Evolutionary conservation across 108 stramenopile species (phyloP), one percentile per base, ranked within the genome.

Genomic region (Fragilaria crotonensis): DNA sequence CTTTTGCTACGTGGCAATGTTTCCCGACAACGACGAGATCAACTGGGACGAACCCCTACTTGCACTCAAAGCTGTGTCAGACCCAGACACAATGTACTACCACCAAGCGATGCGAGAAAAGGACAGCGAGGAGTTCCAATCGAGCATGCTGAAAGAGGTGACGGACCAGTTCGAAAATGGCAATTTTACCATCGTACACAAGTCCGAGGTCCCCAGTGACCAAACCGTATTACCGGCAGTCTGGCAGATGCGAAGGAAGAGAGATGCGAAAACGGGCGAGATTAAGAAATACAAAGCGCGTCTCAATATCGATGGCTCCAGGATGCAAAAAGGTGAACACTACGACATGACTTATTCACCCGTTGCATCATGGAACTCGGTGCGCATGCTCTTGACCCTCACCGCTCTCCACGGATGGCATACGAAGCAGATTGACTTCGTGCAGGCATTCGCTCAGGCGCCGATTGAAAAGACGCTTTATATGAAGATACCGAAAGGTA

Each of bases 161-260:
- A 33, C 17, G 7, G 55, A 62, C 25, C 55, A 62, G 17, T 26
- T 27, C 2, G 19, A 27, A 0, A 33, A 41, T 1, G 30, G 27
- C 2, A 30, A 66, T 20, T 72, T 45, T 27, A 18, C 4, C 22
- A 9, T 78, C 1, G 44, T 72, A 21, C 62, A 44, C 5, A 32
- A 48, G 26, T 36, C 27, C 4, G 5, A 57, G 0, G 61, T 79
- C 4, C 73, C 73, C 0, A 30, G 52, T 23, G 68, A 62, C 20
- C 19, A 29, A 4, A 66, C 27, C 18, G 22, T 75, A 3, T 33
- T 77, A 44, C 72, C 68, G 28, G 72, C 69, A 23, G 69, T 77
- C 18, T 81, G 80, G 80, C 14, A 62, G 29, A 73, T 81, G 70
- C 50, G 58, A 56, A 41, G 73, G 19, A 81, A 81, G 48, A 51